Evolutionary conservation across 2,329 filamentous ascomycete species (phyloP), one percentile per base, ranked within the genome.

Genomic region (Herpotrichia juniperi): DNA sequence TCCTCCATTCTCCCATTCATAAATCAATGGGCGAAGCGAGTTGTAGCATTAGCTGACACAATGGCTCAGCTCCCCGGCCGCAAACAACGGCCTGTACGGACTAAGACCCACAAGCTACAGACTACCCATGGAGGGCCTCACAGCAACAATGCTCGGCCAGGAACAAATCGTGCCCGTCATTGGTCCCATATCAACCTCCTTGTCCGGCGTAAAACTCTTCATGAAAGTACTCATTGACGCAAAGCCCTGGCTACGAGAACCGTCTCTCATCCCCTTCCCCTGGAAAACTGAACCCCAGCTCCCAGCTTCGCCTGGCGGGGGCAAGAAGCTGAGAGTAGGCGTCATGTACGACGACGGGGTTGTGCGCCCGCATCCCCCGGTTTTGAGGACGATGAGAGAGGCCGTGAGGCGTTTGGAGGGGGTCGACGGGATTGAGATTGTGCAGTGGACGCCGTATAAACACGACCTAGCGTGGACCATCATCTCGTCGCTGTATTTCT

Each of bases 271-370:
- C 1, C 83, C 83, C 0, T 77, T 86, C 10, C 80, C 82, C 0
- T 87, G 84, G 83, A 69, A 78, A 10, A 48, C 42, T 12, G 51
- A 51, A 3, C 12, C 47, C 1, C 53, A 55, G 22, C 10, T 60
- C 42, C 51, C 70, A 1, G 19, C n/a, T 9, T 11, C 25, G 2
- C 14, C 42, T 14, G n/a, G 17, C 12, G 62, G 59, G 7, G 60
- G 57, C 11, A 67, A 68, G 19, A 79, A 69, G 52, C 67, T 88
- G 17, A 81, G 76, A 44, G 73, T 90, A 47, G 87, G 75, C 4
- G 79, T 89, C 28, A 76, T 89, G 72, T 83, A 80, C 78, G 76
- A 86, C 67, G 87, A 90, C 64, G 83, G 82, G 17, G 77, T 85
- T 46, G 86, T 87, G 4, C 77, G 69, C 7, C 87, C 87, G 0